Evolutionary conservation across 164 flowering plant species (phyloP).

Genomic region (Warburgia ugandensis): DNA sequence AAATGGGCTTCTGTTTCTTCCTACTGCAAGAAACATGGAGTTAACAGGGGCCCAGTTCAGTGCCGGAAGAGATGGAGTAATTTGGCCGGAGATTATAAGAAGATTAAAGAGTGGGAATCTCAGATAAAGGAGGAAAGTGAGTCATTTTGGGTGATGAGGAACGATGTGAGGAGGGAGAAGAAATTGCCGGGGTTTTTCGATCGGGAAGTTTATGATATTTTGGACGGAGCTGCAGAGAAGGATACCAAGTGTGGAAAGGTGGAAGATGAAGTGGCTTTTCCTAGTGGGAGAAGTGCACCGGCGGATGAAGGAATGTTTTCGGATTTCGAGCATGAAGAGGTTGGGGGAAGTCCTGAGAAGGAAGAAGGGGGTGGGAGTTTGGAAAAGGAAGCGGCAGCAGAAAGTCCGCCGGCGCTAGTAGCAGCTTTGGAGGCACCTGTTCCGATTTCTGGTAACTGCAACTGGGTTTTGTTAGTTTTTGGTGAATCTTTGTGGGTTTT

Average conservation of each 20-base stretch:
- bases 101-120: slow-evolving; percentile 79
- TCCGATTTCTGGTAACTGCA: slow-evolving; percentile 37
- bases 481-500: background rate
- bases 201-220: slow-evolving; percentile 68
- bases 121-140: slow-evolving; percentile 34
- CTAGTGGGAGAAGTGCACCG: slow-evolving; percentile 53
- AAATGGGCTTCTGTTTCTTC: slow-evolving; percentile 91
- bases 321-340: slow-evolving; percentile 48
- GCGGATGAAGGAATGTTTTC: slow-evolving; percentile 68
- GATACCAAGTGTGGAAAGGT: background rate
- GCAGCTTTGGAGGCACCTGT: slow-evolving; percentile 23
- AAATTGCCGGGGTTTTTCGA: slow-evolving; percentile 86
- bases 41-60: slow-evolving; percentile 83
- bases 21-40: slow-evolving; percentile 75
- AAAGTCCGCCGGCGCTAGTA: slow-evolving; percentile 4
- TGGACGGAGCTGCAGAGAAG: slow-evolving; percentile 30
- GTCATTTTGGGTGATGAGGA: slow-evolving; percentile 89
- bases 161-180: slow-evolving; percentile 68
- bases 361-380: slow-evolving; percentile 25
- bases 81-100: slow-evolving; percentile 77
- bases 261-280: slow-evolving; percentile 33
- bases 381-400: slow-evolving; percentile 21
- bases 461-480: background rate
- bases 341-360: slow-evolving; percentile 24
- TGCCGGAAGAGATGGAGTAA: slow-evolving; percentile 97